A percentile compares a stretch with the other conserved stretches of the same genome.
These are phyloP conservation scores for Claviceps purpurea DNA, from an alignment of 2,329 filamentous ascomycete species.

Conservation along the genomic window DNA sequence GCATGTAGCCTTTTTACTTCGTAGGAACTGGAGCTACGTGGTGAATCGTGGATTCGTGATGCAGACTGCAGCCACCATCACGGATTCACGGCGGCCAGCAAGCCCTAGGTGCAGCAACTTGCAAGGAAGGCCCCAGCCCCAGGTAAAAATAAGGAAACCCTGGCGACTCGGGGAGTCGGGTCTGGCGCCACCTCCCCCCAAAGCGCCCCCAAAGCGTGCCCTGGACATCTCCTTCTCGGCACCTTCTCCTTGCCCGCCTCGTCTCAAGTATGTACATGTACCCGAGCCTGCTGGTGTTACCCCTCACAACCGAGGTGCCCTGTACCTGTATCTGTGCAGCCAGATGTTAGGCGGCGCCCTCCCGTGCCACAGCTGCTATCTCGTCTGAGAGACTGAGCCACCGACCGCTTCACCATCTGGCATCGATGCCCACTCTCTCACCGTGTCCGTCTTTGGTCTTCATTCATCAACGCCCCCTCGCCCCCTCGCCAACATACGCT, in stretches of 20 bases:
- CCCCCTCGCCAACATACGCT: neutral
- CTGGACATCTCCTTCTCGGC: neutral
- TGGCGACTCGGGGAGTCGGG: neutral
- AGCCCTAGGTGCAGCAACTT: neutral
- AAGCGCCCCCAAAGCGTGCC: neutral
- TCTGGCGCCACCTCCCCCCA: neutral
- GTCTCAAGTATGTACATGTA: no score
- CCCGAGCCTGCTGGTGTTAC: no score
- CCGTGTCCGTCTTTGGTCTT: slow-evolving; percentile 4
- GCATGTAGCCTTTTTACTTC: no score
- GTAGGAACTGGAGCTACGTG: no score
- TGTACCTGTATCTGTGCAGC: neutral
- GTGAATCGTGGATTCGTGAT: no score
- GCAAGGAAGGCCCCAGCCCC: neutral
- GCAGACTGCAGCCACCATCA: no score
- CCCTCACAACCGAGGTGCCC: neutral
- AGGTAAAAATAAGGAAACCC: neutral
- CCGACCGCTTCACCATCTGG: neutral
- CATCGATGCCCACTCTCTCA: slow-evolving; percentile 1
- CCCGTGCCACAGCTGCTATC: slow-evolving; percentile 1
- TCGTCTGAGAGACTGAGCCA: neutral
- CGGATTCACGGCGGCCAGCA: neutral
- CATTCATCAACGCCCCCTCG: slow-evolving; percentile 2
- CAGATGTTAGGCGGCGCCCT: slow-evolving; percentile 1
- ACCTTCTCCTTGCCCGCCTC: neutral